These are phyloP conservation scores for Uronychia binucleata DNA, from an alignment of 73 alveolate species.

Conservation along the genomic window DNA sequence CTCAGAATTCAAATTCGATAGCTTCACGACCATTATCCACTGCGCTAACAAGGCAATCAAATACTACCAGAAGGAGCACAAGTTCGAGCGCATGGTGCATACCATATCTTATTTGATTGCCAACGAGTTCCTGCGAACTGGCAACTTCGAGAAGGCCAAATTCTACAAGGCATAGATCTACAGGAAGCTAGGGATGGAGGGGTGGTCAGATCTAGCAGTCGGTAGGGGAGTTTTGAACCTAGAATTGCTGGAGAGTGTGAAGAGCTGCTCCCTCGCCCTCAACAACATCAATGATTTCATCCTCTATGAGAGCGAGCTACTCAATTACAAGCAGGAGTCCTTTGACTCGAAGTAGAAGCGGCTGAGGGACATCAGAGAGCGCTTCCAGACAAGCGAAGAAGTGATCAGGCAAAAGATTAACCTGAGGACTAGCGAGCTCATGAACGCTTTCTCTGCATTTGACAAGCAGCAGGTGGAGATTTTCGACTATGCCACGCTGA, in stretches of 20 bases:
- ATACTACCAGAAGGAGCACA: neutral
- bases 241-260: neutral
- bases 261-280: neutral
- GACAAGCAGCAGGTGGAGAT: neutral
- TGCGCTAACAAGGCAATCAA: neutral
- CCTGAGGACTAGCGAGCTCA: neutral
- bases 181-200: neutral
- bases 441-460: neutral
- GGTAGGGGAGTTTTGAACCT: too few species aligned
- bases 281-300: neutral
- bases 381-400: neutral
- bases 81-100: neutral
- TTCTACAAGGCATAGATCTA: neutral
- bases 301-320: neutral
- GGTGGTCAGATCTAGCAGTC: neutral
- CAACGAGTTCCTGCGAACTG: neutral
- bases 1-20: neutral
- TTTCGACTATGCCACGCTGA: neutral
- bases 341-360: neutral
- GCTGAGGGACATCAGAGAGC: neutral
- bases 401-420: neutral
- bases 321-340: neutral
- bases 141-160: neutral
- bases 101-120: neutral
- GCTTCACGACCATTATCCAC: neutral